Percentiles rank a stretch among this genome's conserved stretches.
Conservation (phyloP, 164 flowering plant species). For the Aristolochia contorta region DNA sequence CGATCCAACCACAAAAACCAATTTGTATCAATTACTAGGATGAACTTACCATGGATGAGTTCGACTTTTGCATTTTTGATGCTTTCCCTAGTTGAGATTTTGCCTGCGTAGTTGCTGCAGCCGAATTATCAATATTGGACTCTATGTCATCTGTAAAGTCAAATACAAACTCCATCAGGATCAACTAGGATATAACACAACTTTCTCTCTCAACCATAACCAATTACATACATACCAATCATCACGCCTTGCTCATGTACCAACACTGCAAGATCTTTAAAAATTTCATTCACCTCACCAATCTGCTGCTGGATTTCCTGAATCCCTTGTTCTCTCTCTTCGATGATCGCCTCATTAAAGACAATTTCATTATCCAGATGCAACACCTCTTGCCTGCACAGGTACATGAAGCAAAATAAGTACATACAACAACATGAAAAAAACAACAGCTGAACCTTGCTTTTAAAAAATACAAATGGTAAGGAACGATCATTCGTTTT, state of each 20-base stretch:
- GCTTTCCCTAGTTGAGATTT: conserved; percentile 78
- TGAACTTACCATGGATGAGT: conserved; percentile 72
- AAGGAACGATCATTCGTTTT: no score
- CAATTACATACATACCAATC: conserved; percentile 41
- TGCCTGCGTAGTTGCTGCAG: conserved; percentile 66
- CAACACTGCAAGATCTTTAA: conserved; percentile 67
- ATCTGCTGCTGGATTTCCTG: conserved; percentile 70
- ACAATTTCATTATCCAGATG: conserved; percentile 49
- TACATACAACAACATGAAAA: no score
- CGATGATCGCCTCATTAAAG: conserved; percentile 65
- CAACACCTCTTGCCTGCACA: conserved; percentile 46
- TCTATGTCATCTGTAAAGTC: conserved; percentile 65
- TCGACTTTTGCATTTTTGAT: conserved; percentile 77
- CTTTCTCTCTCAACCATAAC: not conserved
- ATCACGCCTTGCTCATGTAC: conserved; percentile 65
- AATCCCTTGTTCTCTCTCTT: conserved; percentile 79
- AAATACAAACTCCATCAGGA: not conserved
- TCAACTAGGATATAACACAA: not conserved
- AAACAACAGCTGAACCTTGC: no score
- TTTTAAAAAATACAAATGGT: no score
- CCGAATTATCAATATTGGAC: conserved; percentile 53
- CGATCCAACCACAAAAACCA: not conserved
- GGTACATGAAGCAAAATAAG: not conserved
- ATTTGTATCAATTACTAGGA: not conserved
- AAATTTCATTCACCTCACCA: conserved; percentile 71